Conservation (phyloP, 371 early-diverging fungal genomes). For the Lichtheimia hyalospora region DNA sequence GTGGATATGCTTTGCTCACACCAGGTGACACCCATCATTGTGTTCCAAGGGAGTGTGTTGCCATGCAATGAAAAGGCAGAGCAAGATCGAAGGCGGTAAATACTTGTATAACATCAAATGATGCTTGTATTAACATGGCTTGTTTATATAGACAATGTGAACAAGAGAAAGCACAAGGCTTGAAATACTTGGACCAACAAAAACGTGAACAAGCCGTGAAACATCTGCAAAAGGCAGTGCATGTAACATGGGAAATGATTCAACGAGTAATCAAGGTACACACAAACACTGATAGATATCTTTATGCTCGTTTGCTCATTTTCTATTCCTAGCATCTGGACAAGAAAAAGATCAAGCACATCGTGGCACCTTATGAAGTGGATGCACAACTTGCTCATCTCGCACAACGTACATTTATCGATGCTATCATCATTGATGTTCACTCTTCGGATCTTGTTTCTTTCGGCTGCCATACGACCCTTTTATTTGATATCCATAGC, state of each 20-base stretch:
- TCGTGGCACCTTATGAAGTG: slow-evolving; percentile 98
- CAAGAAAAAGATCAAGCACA: slow-evolving; percentile 65
- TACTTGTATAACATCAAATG: slow-evolving; percentile 12
- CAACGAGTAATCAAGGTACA: slow-evolving; percentile 66
- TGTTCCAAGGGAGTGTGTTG: slow-evolving; percentile 96
- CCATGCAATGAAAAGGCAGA: slow-evolving; percentile 75
- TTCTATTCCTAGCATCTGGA: slow-evolving; percentile 52
- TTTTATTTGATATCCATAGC: slow-evolving; percentile 41
- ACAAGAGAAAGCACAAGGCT: slow-evolving; percentile 51
- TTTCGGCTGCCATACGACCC: no score
- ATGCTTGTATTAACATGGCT: background rate
- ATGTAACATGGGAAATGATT: slow-evolving; percentile 82
- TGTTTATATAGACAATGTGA: slow-evolving; percentile 2
- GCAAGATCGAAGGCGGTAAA: slow-evolving; percentile 67
- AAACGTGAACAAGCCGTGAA: slow-evolving; percentile 64
- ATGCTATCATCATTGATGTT: no score
- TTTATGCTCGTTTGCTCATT: background rate
- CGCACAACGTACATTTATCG: slow-evolving; percentile 29
- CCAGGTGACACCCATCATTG: slow-evolving; percentile 82
- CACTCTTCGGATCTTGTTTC: no score
- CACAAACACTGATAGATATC: background rate
- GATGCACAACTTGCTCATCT: slow-evolving; percentile 97
- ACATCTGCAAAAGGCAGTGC: slow-evolving; percentile 68
- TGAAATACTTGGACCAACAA: slow-evolving; percentile 46
- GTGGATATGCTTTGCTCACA: slow-evolving; percentile 68